A percentile compares a stretch with the other conserved stretches of the same genome.
These are phyloP conservation scores for Hyphopichia khmerensis DNA, from an alignment of 1,139 yeast species.

Conservation along the genomic window DNA sequence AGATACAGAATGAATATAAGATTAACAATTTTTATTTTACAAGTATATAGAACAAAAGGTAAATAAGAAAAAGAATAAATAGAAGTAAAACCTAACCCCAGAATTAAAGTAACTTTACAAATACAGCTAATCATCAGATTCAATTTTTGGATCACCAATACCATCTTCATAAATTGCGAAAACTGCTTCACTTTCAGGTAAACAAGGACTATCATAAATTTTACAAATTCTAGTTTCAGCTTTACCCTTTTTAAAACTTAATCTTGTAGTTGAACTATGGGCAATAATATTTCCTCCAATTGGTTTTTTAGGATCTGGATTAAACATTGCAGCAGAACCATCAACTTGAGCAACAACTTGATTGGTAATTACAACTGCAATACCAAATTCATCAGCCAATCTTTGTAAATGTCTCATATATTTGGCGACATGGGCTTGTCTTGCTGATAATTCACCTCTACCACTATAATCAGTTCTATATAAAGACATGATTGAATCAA, in stretches of 20 bases:
- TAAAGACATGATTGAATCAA: constrained; percentile 94
- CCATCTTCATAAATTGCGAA: constrained; percentile 98
- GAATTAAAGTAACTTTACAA: too few species aligned
- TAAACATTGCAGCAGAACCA: constrained; percentile 78
- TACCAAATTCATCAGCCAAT: constrained; percentile 96
- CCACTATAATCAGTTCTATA: constrained; percentile 96
- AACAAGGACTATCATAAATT: constrained; percentile 91
- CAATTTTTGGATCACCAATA: constrained; percentile 90
- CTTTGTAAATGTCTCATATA: constrained; percentile 89
- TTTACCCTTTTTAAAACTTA: constrained; percentile 85
- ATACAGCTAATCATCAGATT: constrained; percentile 43
- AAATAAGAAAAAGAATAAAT: background rate
- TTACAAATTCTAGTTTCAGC: constrained; percentile 93
- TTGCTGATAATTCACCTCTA: constrained; percentile 91
- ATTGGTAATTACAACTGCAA: constrained; percentile 96
- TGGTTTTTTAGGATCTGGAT: constrained; percentile 98
- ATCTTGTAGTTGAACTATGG: constrained; percentile 91
- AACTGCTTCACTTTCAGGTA: constrained; percentile 92
- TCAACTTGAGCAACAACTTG: constrained; percentile 99
- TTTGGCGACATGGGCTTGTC: constrained; percentile 93
- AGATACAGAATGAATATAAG: too few species aligned
- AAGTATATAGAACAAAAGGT: background rate
- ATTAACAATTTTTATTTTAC: too few species aligned
- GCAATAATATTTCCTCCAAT: constrained; percentile 99
- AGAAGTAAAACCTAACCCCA: too few species aligned